These are phyloP conservation scores for Paxillus ammoniavirescens DNA, from an alignment of 768 basidiomycete genomes.

Conservation along the genomic window DNA sequence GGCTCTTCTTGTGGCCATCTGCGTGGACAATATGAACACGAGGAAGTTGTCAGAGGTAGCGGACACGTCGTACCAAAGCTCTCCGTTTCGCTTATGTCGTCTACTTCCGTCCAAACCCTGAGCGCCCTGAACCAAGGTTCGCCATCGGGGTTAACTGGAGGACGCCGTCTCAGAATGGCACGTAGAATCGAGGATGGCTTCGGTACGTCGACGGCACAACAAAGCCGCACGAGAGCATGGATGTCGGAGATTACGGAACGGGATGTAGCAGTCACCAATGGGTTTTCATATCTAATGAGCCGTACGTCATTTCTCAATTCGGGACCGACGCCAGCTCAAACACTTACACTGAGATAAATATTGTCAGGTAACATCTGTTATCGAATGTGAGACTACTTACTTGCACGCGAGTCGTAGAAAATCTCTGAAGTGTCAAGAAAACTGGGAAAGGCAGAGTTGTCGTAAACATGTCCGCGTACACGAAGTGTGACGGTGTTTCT, in stretches of 20 bases:
- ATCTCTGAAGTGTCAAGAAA: constrained; percentile 54
- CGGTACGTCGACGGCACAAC: constrained; percentile 66
- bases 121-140: constrained; percentile 59
- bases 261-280: constrained; percentile 71
- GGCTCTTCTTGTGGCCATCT: constrained; percentile 74
- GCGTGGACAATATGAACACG: neutral
- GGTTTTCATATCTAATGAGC: constrained; percentile 68
- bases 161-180: constrained; percentile 47
- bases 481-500: constrained; percentile 61
- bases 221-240: constrained; percentile 55
- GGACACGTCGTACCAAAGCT: constrained; percentile 61
- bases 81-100: constrained; percentile 75
- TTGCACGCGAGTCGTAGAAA: constrained; percentile 71
- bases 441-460: constrained; percentile 41
- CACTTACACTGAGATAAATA: constrained; percentile 30
- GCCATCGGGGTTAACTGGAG: constrained; percentile 20
- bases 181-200: constrained; percentile 59
- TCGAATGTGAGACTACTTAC: constrained; percentile 37
- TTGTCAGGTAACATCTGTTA: constrained; percentile 7
- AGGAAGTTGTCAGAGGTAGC: neutral
- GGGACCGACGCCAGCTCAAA: neutral
- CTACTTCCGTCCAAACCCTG: constrained; percentile 72
- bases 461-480: constrained; percentile 69
- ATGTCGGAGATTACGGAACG: constrained; percentile 72
- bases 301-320: constrained; percentile 7